A percentile compares a stretch with the other conserved stretches of the same genome.
Conservation (phyloP, 345 rosid species). For the Jatropha curcas region DNA sequence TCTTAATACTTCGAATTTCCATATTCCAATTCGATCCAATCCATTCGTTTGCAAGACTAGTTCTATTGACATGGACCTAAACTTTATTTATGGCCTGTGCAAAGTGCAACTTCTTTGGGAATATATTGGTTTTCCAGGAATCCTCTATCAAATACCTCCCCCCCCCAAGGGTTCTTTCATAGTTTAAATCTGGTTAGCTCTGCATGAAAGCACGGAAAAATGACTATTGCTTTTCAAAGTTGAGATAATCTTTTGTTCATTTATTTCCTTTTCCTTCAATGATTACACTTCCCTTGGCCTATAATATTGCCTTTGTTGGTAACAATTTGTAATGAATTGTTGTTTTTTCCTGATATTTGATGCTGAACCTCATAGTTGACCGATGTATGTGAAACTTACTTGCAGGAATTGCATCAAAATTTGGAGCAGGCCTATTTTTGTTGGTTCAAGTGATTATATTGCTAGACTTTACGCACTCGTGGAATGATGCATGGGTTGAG, state of each 20-base stretch:
- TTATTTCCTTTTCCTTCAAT: neutral
- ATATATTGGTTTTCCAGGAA: neutral
- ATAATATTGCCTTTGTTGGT: constrained; percentile 7
- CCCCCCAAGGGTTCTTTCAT: neutral
- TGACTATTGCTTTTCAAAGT: neutral
- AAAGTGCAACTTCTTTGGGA: neutral
- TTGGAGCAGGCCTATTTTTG: constrained; percentile 95
- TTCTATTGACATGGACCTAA: neutral
- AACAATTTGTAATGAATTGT: neutral
- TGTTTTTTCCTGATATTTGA: neutral
- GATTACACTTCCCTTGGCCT: neutral
- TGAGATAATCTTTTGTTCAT: neutral
- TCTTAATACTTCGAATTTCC: too few species aligned
- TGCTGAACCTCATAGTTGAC: constrained; percentile 2
- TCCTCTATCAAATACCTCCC: neutral
- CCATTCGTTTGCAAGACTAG: too few species aligned
- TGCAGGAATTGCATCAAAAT: constrained; percentile 78
- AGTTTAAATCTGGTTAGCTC: neutral
- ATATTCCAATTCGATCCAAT: too few species aligned
- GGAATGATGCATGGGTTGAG: constrained; percentile 99
- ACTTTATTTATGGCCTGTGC: neutral
- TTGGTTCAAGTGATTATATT: constrained; percentile 90
- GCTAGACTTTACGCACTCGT: constrained; percentile 77
- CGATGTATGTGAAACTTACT: constrained; percentile 17
- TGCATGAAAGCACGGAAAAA: neutral